Percentiles rank a stretch among this genome's conserved stretches.
phyloP scores from a whole-genome alignment of 2,329 filamentous ascomycete species.

The Trichophyton benhamiae region DNA sequence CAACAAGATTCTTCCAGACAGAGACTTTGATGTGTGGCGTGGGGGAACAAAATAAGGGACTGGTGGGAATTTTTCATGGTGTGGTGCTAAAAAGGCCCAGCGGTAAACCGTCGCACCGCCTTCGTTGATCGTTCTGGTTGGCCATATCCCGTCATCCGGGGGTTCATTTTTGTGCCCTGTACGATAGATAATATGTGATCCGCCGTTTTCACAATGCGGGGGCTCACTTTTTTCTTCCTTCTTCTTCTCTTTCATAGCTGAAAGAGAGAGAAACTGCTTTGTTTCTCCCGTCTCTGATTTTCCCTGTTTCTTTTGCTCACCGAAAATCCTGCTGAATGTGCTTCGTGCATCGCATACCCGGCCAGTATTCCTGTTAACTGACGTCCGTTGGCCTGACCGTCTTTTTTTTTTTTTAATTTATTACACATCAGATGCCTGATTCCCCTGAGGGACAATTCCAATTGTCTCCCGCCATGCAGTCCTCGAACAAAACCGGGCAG shows the following conservation, averaged over 20 bases:
- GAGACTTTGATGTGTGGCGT: neutral
- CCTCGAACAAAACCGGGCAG: slow-evolving; percentile 17
- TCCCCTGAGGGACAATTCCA: slow-evolving; percentile 23
- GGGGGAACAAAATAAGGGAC: neutral
- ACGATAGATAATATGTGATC: slow-evolving; percentile 2
- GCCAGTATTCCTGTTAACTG: neutral
- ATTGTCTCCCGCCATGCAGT: slow-evolving; percentile 28
- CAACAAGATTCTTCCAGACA: neutral
- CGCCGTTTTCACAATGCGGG: slow-evolving; percentile 5
- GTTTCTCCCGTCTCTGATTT: neutral
- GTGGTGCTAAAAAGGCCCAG: neutral
- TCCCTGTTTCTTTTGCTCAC: neutral
- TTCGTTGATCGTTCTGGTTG: neutral
- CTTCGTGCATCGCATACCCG: neutral
- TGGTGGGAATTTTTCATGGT: neutral
- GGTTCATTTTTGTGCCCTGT: slow-evolving; percentile 1
- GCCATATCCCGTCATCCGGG: neutral
- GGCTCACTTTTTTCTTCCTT: neutral
- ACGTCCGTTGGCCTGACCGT: slow-evolving; percentile 2
- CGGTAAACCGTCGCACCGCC: slow-evolving; percentile 1
- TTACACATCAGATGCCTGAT: slow-evolving; percentile 6
- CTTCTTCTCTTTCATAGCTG: neutral
- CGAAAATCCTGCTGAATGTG: slow-evolving; percentile 1
- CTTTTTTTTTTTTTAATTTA: slow-evolving; percentile 6
- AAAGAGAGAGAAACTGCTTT: neutral